A percentile compares a stretch with the other conserved stretches of the same genome.
Conservation (phyloP, 179 eudicot species). For the Carnegiea gigantea region DNA sequence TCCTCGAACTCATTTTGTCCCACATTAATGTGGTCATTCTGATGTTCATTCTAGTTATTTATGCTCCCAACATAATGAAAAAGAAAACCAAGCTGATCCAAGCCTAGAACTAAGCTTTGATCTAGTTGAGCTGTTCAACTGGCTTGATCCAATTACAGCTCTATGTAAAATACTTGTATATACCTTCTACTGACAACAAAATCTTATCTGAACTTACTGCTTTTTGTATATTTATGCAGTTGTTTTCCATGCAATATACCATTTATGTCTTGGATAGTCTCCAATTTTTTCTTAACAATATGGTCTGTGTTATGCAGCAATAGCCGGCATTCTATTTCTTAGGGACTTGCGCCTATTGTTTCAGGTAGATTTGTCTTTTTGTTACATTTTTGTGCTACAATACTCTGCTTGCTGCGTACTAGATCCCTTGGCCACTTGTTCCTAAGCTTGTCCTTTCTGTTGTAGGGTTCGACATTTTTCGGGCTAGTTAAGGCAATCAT, state of each 20-base stretch:
- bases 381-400: not conserved
- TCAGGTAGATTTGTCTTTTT: slow-evolving; percentile 37
- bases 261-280: not conserved
- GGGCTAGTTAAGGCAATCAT: slow-evolving; percentile 42
- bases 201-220: not conserved
- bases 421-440: slow-evolving; percentile 8
- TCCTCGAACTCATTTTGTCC: no score
- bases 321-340: slow-evolving; percentile 61
- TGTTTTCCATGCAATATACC: not conserved
- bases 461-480: slow-evolving; percentile 58
- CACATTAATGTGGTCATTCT: no score
- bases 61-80: no score
- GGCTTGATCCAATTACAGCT: no score
- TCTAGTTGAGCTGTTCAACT: no score
- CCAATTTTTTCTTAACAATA: not conserved
- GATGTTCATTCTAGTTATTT: no score
- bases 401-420: not conserved
- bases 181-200: not conserved
- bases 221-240: not conserved
- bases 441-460: not conserved
- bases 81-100: no score
- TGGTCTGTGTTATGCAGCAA: slow-evolving; percentile 49
- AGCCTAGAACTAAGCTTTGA: no score
- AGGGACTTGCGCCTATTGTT: slow-evolving; percentile 55
- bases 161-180: not conserved